Evolutionary conservation across 441 rosid genomes (phyloP).

Genomic region (Rhodomyrtus psidioides): DNA sequence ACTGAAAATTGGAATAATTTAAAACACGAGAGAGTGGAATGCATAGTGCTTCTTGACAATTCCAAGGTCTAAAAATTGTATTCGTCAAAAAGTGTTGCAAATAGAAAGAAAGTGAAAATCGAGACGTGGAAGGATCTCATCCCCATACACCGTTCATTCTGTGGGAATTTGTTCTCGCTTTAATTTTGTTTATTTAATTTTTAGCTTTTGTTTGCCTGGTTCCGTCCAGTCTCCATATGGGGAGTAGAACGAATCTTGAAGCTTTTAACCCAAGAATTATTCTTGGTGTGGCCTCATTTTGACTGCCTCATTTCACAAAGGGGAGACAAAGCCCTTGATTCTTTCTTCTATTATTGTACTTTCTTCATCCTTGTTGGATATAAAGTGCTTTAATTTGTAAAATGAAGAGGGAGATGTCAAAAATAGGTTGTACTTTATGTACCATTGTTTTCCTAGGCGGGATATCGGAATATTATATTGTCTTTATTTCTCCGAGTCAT

Average conservation of each 20-base stretch:
- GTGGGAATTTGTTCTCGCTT: background rate
- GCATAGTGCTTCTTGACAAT: background rate
- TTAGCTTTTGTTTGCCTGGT: background rate
- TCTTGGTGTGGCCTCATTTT: background rate
- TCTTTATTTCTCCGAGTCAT: background rate
- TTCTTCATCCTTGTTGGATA: background rate
- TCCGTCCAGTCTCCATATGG: background rate
- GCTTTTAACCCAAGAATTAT: background rate
- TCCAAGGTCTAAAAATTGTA: background rate
- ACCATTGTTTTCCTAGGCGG: background rate
- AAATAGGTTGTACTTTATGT: background rate
- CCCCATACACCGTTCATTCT: background rate
- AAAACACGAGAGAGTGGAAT: background rate
- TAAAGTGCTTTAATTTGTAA: background rate
- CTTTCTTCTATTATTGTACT: background rate
- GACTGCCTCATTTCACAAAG: background rate
- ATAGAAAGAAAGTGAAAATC: background rate
- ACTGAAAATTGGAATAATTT: background rate
- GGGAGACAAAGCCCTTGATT: background rate
- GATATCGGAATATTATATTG: background rate
- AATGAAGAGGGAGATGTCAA: background rate
- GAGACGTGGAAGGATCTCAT: background rate
- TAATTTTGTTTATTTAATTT: background rate
- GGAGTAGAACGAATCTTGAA: background rate
- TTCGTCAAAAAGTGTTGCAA: background rate